These are phyloP conservation scores for Teunomyces kruisii DNA, from an alignment of 805 yeast genomes.

Conservation along the genomic window DNA sequence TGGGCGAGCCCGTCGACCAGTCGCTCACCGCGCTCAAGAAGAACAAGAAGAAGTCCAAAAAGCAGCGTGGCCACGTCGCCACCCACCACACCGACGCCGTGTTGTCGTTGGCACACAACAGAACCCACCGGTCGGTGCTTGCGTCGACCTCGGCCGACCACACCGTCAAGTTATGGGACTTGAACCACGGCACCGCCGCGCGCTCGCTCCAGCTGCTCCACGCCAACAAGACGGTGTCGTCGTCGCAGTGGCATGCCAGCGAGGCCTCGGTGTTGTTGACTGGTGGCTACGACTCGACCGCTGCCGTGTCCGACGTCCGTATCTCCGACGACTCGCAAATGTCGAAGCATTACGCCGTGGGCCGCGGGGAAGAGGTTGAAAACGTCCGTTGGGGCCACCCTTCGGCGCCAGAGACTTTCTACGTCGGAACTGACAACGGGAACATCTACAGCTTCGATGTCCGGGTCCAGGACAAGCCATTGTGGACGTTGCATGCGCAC, in stretches of 20 bases:
- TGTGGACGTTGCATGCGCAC: constrained; percentile 97
- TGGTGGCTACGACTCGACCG: constrained; percentile 90
- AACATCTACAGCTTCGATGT: constrained; percentile 86
- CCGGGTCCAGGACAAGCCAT: constrained; percentile 62
- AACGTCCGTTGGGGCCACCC: constrained; percentile 67
- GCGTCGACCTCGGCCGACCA: constrained; percentile 95
- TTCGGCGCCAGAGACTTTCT: constrained; percentile 51
- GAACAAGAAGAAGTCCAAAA: constrained; percentile 32
- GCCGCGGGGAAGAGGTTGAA: constrained; percentile 80
- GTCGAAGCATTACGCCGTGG: constrained; percentile 64
- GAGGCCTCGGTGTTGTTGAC: constrained; percentile 73
- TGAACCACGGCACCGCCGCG: constrained; percentile 70
- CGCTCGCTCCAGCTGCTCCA: constrained; percentile 75
- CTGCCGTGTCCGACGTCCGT: constrained; percentile 84
- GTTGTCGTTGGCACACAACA: constrained; percentile 81
- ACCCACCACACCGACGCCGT: constrained; percentile 94
- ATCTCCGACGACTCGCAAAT: constrained; percentile 57
- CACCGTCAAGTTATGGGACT: constrained; percentile 95
- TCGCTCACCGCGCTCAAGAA: constrained; percentile 38
- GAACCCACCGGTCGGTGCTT: constrained; percentile 74
- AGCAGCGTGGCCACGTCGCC: constrained; percentile 57
- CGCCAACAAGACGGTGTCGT: constrained; percentile 75
- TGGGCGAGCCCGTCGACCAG: constrained; percentile 62
- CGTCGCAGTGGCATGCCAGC: constrained; percentile 78
- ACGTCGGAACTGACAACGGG: constrained; percentile 92